These are phyloP conservation scores for Neurospora intermedia DNA, from an alignment of 495 filamentous ascomycete genomes.

Conservation along the genomic window DNA sequence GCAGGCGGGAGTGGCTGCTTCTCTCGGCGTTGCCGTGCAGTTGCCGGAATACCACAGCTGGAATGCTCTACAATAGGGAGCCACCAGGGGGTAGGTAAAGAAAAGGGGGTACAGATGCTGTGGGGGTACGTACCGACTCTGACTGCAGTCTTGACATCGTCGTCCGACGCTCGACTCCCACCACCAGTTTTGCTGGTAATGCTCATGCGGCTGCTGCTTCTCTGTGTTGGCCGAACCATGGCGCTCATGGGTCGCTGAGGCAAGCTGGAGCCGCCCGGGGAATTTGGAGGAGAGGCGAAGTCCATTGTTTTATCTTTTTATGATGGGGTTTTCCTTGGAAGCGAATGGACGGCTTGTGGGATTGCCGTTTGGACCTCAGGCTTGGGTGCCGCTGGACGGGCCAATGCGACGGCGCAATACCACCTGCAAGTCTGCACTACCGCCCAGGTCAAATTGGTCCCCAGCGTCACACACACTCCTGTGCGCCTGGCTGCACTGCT, in stretches of 20 bases:
- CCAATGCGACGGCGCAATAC: background rate
- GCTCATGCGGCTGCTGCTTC: conserved; percentile 86
- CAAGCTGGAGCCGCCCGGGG: conserved; percentile 28
- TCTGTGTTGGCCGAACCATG: conserved; percentile 62
- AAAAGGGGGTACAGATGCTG: background rate
- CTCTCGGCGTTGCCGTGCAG: background rate
- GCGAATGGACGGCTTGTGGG: background rate
- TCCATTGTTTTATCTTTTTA: background rate
- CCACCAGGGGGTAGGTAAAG: background rate
- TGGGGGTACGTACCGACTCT: conserved; percentile 81
- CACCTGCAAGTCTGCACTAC: background rate
- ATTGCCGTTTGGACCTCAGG: background rate
- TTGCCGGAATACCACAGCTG: background rate
- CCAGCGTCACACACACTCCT: background rate
- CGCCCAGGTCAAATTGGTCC: background rate
- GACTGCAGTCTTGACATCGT: conserved; percentile 91
- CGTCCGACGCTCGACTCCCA: conserved; percentile 82
- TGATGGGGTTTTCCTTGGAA: background rate
- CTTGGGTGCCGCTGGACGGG: background rate
- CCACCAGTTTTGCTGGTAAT: conserved; percentile 68
- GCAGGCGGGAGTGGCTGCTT: conserved; percentile 8
- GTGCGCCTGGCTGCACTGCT: background rate
- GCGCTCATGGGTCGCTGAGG: conserved; percentile 73
- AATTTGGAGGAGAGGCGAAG: conserved; percentile 38
- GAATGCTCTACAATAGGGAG: background rate